Percentiles rank a stretch among this genome's conserved stretches.
phyloP scores from a whole-genome alignment of 768 basidiomycete species.

The Agaricus bisporus region DNA sequence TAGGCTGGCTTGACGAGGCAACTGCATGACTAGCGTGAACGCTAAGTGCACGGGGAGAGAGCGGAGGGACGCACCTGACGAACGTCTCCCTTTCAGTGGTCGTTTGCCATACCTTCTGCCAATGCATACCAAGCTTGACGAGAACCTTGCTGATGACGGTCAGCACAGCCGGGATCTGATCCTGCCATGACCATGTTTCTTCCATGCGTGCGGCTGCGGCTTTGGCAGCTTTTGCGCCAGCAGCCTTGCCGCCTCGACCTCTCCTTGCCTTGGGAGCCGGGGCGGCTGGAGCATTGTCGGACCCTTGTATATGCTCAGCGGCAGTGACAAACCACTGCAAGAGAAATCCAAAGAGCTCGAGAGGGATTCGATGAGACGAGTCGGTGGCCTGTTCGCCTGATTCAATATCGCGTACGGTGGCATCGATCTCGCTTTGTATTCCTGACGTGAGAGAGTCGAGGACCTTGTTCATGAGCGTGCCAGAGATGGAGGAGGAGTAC shows the following conservation, averaged over 20 bases:
- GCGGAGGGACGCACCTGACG: constrained; percentile 56
- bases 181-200: constrained; percentile 70
- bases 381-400: constrained; percentile 59
- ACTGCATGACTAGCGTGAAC: constrained; percentile 29
- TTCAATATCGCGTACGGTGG: constrained; percentile 62
- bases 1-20: constrained; percentile 88
- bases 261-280: constrained; percentile 44
- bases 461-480: constrained; percentile 71
- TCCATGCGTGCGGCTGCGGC: constrained; percentile 38
- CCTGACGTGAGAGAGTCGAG: constrained; percentile 83
- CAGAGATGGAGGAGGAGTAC: constrained; percentile 55
- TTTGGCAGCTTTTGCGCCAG: constrained; percentile 24
- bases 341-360: constrained; percentile 92
- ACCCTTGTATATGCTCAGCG: constrained; percentile 68
- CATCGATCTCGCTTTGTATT: constrained; percentile 66
- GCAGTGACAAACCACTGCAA: constrained; percentile 86
- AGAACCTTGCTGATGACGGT: constrained; percentile 69
- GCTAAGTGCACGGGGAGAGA: not conserved
- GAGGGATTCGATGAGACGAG: constrained; percentile 57
- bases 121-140: constrained; percentile 37
- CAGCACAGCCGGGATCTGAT: constrained; percentile 69
- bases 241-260: constrained; percentile 56
- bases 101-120: constrained; percentile 84
- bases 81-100: constrained; percentile 83
- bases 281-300: constrained; percentile 40